phyloP scores from a whole-genome alignment of 208 protist genomes.

The Leishmania amazonensis region DNA sequence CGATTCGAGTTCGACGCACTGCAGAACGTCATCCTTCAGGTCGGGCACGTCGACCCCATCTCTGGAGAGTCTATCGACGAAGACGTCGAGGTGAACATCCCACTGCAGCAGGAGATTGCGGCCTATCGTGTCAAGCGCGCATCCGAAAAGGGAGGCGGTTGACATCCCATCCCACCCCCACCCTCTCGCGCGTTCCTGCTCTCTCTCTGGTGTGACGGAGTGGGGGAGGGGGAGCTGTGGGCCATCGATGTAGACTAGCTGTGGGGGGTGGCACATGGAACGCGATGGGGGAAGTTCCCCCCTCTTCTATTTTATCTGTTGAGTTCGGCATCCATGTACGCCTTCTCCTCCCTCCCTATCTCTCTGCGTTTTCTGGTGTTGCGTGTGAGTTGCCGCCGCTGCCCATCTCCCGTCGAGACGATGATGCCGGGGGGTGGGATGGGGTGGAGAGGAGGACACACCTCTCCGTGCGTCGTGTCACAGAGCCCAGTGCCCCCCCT shows the following conservation, averaged over 20 bases:
- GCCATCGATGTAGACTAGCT: background rate
- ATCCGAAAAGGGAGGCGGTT: slow-evolving; percentile 17
- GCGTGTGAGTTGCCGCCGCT: background rate
- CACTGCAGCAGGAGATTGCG: slow-evolving; percentile 85
- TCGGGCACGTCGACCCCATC: slow-evolving; percentile 89
- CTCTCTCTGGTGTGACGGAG: background rate
- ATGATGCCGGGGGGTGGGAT: no score
- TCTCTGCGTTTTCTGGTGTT: background rate
- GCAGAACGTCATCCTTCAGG: slow-evolving; percentile 66
- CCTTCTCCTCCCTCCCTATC: background rate
- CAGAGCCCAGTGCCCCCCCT: no score
- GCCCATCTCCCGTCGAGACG: background rate
- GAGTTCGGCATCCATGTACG: background rate
- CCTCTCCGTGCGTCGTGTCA: no score
- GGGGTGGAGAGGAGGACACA: no score
- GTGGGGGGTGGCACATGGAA: background rate
- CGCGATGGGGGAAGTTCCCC: background rate
- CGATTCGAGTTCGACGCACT: slow-evolving; percentile 84
- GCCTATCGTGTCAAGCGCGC: slow-evolving; percentile 72
- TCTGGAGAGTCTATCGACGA: slow-evolving; percentile 73
- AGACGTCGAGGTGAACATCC: slow-evolving; percentile 61
- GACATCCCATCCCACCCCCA: background rate
- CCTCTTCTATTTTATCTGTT: background rate
- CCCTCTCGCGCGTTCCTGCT: background rate
- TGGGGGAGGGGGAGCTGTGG: background rate